Conservation (phyloP, 768 basidiomycete species). For the Leccinum pellstonianum region DNA sequence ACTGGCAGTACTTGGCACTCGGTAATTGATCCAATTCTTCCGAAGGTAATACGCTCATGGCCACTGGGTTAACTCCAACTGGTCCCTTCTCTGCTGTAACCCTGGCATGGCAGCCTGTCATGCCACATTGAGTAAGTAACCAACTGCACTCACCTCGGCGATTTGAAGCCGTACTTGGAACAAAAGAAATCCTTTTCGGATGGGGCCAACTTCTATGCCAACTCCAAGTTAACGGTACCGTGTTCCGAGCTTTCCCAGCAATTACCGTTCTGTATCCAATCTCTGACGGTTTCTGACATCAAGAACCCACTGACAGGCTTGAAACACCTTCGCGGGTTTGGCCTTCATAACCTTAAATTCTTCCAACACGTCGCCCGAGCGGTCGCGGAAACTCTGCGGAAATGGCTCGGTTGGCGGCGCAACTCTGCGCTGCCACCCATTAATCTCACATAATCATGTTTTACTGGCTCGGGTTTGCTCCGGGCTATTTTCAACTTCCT, state of each 20-base stretch:
- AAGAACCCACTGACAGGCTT: background rate
- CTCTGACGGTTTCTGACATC: background rate
- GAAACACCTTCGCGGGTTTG: conserved; percentile 7
- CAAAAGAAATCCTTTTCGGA: background rate
- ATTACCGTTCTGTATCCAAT: background rate
- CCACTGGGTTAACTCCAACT: background rate
- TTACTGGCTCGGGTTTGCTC: background rate
- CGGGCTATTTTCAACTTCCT: background rate
- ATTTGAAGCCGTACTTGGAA: background rate
- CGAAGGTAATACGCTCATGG: background rate
- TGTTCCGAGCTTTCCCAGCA: background rate
- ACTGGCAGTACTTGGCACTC: background rate
- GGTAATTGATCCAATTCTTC: background rate
- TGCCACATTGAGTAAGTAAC: background rate
- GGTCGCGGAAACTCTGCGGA: background rate
- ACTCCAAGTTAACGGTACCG: background rate
- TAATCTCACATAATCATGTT: background rate
- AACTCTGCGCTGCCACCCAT: background rate
- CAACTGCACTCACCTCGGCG: background rate
- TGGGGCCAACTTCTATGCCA: background rate
- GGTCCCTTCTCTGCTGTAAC: background rate
- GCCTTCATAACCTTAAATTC: conserved; percentile 1
- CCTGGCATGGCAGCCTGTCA: background rate
- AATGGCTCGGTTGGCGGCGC: background rate
- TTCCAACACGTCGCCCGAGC: background rate